Evolutionary conservation across 2,329 filamentous ascomycete species (phyloP), one percentile per base, ranked within the genome.

Genomic region (Fusarium sp.): DNA sequence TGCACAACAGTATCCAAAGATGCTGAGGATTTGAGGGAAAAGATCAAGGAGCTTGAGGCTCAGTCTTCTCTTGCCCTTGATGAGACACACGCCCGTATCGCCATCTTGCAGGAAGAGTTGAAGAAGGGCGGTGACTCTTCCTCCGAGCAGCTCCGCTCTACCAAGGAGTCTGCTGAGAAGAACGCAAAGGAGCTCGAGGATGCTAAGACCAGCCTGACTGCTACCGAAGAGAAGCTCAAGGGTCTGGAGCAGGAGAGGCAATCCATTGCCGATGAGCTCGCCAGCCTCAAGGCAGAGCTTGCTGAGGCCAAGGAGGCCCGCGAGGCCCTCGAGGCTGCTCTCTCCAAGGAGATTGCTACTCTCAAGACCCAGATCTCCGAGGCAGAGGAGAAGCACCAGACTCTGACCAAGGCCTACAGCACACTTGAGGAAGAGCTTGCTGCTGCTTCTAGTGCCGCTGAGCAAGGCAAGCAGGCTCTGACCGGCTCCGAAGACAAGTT

Each of bases 11-110:
- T 80, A 54, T 78, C 79, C 58, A 77, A 82, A 32, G 83, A 85
- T 71, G 81, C 79, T 45, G 82, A 84, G 12, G 77, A 80, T 26
- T 74, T 85, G 52, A 82, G 81, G 42, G 78, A 82, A 70, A 84
- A 82, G 80, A 79, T 85, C 66, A 77, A 80, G 65, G 78, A 81
- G 52, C 78, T 84, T 50, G 79, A 80, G 62, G 74, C 77, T 32
- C 75, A 82, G 62, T 72, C 78, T 32, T 76, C 79, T 38, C 65
- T 75, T 9, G 72, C 80, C 22, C 77, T 81, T 58, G 75, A 80
- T 42, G 81, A 84, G 61, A 79, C 57, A 66, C 76, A 82, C 55
- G 74, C 80, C 62, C 78, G 80, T 59, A 75, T 81, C 56, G 75
- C 79, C 61, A 78, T 81, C 70, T 80, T 84, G 57, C 77, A 83